These are phyloP conservation scores for Apiospora aurea DNA, from an alignment of 2,329 filamentous ascomycete species.

Conservation along the genomic window DNA sequence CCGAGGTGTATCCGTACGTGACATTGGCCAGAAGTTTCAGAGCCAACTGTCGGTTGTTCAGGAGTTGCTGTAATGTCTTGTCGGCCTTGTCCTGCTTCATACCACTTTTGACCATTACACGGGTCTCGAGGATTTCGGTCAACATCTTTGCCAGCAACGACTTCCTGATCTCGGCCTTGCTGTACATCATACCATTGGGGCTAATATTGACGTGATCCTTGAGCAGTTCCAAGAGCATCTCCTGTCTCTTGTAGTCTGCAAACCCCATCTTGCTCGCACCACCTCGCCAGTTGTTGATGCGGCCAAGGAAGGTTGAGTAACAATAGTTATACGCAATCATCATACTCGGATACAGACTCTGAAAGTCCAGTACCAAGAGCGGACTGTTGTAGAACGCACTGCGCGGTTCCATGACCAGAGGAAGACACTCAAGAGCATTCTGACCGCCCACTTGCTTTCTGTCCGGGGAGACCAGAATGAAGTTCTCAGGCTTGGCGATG, in stretches of 20 bases:
- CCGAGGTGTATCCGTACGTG: slow-evolving; percentile 97
- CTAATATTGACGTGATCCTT: slow-evolving; percentile 89
- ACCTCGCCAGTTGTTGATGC: slow-evolving; percentile 80
- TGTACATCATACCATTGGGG: slow-evolving; percentile 97
- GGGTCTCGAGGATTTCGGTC: slow-evolving; percentile 91
- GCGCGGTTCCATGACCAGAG: slow-evolving; percentile 96
- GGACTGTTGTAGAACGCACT: slow-evolving; percentile 94
- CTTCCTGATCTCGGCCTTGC: slow-evolving; percentile 83
- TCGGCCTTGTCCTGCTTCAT: slow-evolving; percentile 96
- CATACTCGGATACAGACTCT: slow-evolving; percentile 93
- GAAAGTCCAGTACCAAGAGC: slow-evolving; percentile 90
- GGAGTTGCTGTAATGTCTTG: slow-evolving; percentile 80
- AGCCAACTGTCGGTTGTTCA: slow-evolving; percentile 93
- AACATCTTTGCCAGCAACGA: slow-evolving; percentile 96
- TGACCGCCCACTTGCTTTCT: slow-evolving; percentile 91
- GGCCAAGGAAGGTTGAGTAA: slow-evolving; percentile 94
- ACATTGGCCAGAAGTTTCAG: slow-evolving; percentile 98
- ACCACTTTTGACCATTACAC: slow-evolving; percentile 96
- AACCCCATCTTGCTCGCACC: slow-evolving; percentile 95
- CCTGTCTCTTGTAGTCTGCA: slow-evolving; percentile 80
- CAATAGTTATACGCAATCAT: slow-evolving; percentile 99
- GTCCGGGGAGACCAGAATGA: slow-evolving; percentile 87
- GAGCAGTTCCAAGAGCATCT: slow-evolving; percentile 76
- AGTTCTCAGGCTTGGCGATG: slow-evolving; percentile 96
- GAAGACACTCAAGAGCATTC: slow-evolving; percentile 92